These are phyloP conservation scores for Thamnidium elegans DNA, from an alignment of 192 early-diverging fungal species.

Conservation along the genomic window DNA sequence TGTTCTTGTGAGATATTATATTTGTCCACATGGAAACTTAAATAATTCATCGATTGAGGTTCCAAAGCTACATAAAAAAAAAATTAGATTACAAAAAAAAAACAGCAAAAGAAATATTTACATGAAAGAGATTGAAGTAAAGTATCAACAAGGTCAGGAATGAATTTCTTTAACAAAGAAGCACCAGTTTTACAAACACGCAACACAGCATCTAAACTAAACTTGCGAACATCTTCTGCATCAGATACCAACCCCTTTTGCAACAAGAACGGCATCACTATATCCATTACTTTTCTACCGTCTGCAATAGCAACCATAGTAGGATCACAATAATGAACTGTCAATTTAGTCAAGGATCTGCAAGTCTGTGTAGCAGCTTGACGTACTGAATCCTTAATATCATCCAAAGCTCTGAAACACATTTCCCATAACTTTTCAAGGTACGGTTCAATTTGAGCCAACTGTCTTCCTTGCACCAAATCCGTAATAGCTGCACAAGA, in stretches of 20 bases:
- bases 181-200: constrained; percentile 80
- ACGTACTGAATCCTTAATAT: constrained; percentile 92
- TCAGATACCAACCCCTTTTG: constrained; percentile 71
- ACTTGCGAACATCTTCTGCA: constrained; percentile 85
- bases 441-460: constrained; percentile 70
- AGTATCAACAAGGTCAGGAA: constrained; percentile 68
- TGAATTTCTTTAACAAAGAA: constrained; percentile 67
- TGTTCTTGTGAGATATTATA: constrained; percentile 87
- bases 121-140: constrained; percentile 82
- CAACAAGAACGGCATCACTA: constrained; percentile 85
- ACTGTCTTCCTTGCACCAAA: constrained; percentile 62
- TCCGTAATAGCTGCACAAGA: constrained; percentile 73
- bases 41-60: constrained; percentile 67
- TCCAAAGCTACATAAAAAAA: constrained; percentile 32
- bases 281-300: constrained; percentile 72
- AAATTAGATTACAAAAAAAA: not conserved
- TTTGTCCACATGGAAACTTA: constrained; percentile 85
- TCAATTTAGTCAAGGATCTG: constrained; percentile 74
- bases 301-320: constrained; percentile 48
- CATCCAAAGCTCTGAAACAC: constrained; percentile 88
- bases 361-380: constrained; percentile 77
- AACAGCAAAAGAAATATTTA: constrained; percentile 55
- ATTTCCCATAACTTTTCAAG: constrained; percentile 85
- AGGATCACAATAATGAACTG: constrained; percentile 85
- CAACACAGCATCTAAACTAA: constrained; percentile 76